Base-by-base conservation (phyloP, 2,329 filamentous ascomycete genomes). In the Scedosporium apiospermum region DNA sequence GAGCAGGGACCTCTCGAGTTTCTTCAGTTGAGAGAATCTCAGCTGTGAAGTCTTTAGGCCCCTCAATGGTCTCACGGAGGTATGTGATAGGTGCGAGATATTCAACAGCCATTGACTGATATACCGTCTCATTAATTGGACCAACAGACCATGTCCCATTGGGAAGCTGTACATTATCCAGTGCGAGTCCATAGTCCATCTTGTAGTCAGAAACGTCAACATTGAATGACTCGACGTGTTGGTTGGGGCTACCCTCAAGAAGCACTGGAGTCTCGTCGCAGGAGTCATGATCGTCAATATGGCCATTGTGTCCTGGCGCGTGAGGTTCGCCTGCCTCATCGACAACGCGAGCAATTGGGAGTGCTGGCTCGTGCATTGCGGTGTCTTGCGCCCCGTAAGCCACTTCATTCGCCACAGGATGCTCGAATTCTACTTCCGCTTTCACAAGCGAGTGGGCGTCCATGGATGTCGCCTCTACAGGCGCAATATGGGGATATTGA, bases 101-200 rank as follows among this genome's bases (percentile, higher is more conserved):
- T 10, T 42, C 26, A 12, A 21, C 21, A 10, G 55, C 18, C 49
- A 61, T 51, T 7, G 46, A 27, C 30, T 55, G 16, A 12, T 55
- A 55, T 4, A 18, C 16, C 5, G 9, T 18, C 12, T 61, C 46
- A 21, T 57, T 30, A 9, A 10, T 16, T 6, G 18, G 10, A 12
- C 60, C 60, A 14, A 41, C 12, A 3, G 60, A 38, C 60, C 60
- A 61, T 9, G 49, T 61, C 18, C 60, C 46, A 41, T 61, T 27
- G 4, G 60, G 60, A 3, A 61, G 60, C 30, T 61, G 49, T 30
- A 57, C 49, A 14, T 27, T 55, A 4, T 61, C 60, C 6, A 41
- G 10, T 3, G n/a, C 49, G 7, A n/a, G 7, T 16, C 23, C 30
- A 41, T 51, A 57, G 14, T 61, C 60, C 60, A 61, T 55, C 26